Evolutionary conservation across 768 basidiomycete genomes (phyloP), one percentile per base, ranked within the genome.

Genomic region (Tylopilus rubrobrunneus): DNA sequence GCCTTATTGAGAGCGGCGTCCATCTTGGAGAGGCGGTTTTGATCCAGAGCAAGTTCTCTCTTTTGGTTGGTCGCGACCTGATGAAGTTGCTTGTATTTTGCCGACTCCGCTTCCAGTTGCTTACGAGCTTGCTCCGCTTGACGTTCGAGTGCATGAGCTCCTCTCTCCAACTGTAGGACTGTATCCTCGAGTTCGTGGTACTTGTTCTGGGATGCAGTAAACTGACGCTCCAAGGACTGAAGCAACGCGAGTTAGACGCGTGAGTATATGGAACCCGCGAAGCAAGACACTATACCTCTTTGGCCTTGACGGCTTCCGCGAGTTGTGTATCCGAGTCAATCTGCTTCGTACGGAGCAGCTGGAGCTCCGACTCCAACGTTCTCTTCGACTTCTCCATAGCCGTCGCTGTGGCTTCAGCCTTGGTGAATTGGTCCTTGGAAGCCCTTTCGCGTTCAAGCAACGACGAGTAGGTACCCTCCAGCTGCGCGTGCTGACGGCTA

Each of bases 131-230:
- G 75, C 23, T 95, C 89, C 55, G 89, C 66, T 59, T 93, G 87
- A 5, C 87, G 81, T 45, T 84, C 79, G 57, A 86, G 84, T 15
- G 84, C 76, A 11, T 82, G 83, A 65, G 90, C 83, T 53, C 94
- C 93, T 29, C 90, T 79, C 68, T 98, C 89, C 47, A 90, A 78
- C 60, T 89, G 84, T 7, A 97, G 77, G 1, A 91, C 81, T 0
- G 86, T 81, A 64, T 98, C 96, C 69, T 99, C 96, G 52, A 93
- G 87, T 53, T 88, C 86, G 52, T 88, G 83, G 55, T 86, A 87
- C 62, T 91, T 91, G 34, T 79, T 76, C 62, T 90, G 87, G 7
- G 87, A 80, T 21, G 79, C 71, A 0, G 75, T 67, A n/a, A 96
- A 71, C 67, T 94, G 87, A 37, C 87, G 85, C 59, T 95, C 91